Conservation (phyloP, 1,284 basidiomycete genomes). For the Schizophyllum commune region DNA sequence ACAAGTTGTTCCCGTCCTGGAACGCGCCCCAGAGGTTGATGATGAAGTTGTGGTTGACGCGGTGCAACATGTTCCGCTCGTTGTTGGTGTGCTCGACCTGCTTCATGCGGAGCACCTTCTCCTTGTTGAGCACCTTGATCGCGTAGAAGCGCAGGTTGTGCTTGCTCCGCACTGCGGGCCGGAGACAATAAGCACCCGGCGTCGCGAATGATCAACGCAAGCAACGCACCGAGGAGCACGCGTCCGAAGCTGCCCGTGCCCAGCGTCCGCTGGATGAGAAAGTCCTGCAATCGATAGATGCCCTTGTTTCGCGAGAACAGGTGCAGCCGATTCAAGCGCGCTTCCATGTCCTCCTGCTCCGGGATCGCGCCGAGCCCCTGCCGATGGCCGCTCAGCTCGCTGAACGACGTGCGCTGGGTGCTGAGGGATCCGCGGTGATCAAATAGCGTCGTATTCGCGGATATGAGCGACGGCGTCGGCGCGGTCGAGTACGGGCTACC, state of each 20-base stretch:
- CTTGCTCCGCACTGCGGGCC: conserved; percentile 67
- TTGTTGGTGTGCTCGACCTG: conserved; percentile 98
- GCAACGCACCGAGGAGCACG: conserved; percentile 76
- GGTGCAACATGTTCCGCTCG: conserved; percentile 85
- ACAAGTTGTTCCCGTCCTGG: conserved; percentile 88
- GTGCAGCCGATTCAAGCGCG: conserved; percentile 5
- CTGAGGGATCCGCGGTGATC: conserved; percentile 56
- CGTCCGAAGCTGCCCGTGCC: conserved; percentile 95
- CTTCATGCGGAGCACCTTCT: conserved; percentile 93
- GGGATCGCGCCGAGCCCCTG: conserved; percentile 15
- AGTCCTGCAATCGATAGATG: conserved; percentile 62
- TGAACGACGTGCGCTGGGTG: conserved; percentile 51
- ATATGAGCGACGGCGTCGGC: conserved; percentile 11
- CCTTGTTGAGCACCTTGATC: conserved; percentile 91
- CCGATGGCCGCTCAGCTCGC: conserved; percentile 39
- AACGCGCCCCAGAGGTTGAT: conserved; percentile 99
- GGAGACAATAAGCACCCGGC: background rate
- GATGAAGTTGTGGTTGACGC: conserved; percentile 92
- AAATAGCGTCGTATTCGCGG: conserved; percentile 7
- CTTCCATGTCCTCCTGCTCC: conserved; percentile 24
- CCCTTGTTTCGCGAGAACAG: conserved; percentile 44
- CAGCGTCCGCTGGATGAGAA: conserved; percentile 71
- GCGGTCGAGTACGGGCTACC: conserved; percentile 13
- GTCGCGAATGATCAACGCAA: background rate
- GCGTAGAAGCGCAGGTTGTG: conserved; percentile 93